Base-by-base conservation (phyloP, 345 rosid genomes). In the Capsella bursapastoris region DNA sequence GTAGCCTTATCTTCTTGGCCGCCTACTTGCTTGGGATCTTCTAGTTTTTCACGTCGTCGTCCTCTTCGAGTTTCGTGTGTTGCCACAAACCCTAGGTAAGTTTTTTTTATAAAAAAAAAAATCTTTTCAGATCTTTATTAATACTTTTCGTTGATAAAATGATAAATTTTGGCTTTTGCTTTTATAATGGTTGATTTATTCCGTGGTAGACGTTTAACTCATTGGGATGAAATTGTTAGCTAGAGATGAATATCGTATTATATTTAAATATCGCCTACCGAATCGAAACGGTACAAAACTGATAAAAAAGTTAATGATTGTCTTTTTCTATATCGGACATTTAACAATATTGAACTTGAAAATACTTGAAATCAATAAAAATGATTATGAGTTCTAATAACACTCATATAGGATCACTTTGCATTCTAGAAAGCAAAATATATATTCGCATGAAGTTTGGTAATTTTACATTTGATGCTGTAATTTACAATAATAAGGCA, bases 31-130 rank as follows among this genome's bases (percentile, higher is more conserved):
- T 34, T 58, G 25, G 22, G 57, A 58, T 35, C 37, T 59, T 35
- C 37, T 59, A 70, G 12, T 7, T 71, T 22, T 37, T 22, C 52
- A n/a, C 58, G 44, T 22, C 70, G 6, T 53, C 62, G 48, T 44
- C 40, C 2, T 52, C 56, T 55, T 64, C 64, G 35, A 64, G 45
- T 73, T 64, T 72, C 77, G 1, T 72, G 64, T 56, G 55, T 71
- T 71, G 75, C 67, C 13, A 60, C 75, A 27, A 71, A 6, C 59
- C 59, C 50, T 37, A 71, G 75, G 75, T 71, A 11, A 60, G 50
- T 47, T 70, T n/a, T 41, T 37, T 6, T 34, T 3, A 18, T 18
- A 18, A 18, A 18, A 18, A 18, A 18, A 18, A 18, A 18, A 29
- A 8, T 15, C 0, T 3, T 41, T 45, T 18, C 6, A 25, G 66